Conservation (phyloP, 2,329 filamentous ascomycete species). For the Cercospora janseana region DNA sequence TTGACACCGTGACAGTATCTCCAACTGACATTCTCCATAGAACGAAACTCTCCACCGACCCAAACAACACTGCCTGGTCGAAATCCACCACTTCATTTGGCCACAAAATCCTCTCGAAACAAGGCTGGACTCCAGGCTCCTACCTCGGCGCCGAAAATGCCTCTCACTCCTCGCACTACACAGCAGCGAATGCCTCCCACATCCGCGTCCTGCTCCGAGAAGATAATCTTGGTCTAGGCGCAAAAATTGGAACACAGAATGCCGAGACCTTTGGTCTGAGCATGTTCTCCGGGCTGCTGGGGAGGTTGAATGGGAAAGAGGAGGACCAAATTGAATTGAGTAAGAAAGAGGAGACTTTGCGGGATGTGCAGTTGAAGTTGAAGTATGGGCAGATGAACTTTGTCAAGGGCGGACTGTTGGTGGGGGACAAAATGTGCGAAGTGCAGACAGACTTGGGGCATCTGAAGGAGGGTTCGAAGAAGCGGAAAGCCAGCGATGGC, state of each 20-base stretch:
- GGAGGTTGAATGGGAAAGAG: conserved; percentile 79
- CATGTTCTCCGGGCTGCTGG: conserved; percentile 80
- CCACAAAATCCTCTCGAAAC: conserved; percentile 80
- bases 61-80: conserved; percentile 93
- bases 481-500: conserved; percentile 31
- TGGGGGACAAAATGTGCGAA: conserved; percentile 56
- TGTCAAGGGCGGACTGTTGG: conserved; percentile 75
- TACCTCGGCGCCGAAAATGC: conserved; percentile 77
- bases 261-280: conserved; percentile 78
- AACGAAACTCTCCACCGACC: conserved; percentile 80
- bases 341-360: conserved; percentile 62
- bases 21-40: conserved; percentile 42
- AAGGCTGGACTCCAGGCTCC: conserved; percentile 87
- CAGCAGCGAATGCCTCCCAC: conserved; percentile 76
- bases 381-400: conserved; percentile 82
- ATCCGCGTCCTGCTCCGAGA: conserved; percentile 85
- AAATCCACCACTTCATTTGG: conserved; percentile 79
- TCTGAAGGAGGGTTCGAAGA: conserved; percentile 46
- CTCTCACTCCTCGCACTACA: conserved; percentile 71
- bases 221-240: conserved; percentile 85
- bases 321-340: conserved; percentile 68
- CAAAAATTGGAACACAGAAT: conserved; percentile 67
- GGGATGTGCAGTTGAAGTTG: conserved; percentile 68
- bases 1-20: neutral
- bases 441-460: conserved; percentile 20